Evolutionary conservation across 768 basidiomycete genomes (phyloP), one percentile per base, ranked within the genome.

Genomic region (Phylloporus arenicola): DNA sequence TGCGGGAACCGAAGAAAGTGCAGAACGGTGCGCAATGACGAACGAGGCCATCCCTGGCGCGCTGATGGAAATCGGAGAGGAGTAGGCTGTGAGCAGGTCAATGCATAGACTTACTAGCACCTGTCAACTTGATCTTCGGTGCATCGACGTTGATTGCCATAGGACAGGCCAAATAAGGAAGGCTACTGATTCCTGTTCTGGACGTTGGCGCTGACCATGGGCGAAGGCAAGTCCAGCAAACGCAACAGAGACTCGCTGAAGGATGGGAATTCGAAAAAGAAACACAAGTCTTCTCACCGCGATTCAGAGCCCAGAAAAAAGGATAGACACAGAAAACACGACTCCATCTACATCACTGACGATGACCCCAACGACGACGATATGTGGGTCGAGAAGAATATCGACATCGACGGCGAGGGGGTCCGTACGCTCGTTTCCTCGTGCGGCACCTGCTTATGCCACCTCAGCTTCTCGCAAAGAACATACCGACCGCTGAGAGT

Each of bases 341-440:
- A 79, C 46, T 65, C 71, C 33, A 53, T 63, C 19, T 54, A 60
- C 47, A 72, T 81, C 30, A 72, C 78, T 0, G 90, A 90, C 63
- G 88, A 92, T 58, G 86, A 92, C 61, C 75, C 77, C 14, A 73
- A 81, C 53, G 84, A 82, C 62, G 82, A 84, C 16, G 83, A 83
- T 48, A 78, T 90, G 72, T 93, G 92, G 92, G 78, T 84, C 20
- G 92, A 92, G 72, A 91, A 89, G 74, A 88, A 89, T 57, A 82
- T 91, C 33, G 83, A 83, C 61, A 78, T 83, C 71, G 85, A 85
- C 46, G 83, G 86, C 16, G 85, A 88, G 67, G 73, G 75, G 63
- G 88, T 90, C 64, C 57, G 82, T 76, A 7, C 20, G 2, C 12
- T n/a, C 16, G 0, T 29, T 25, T 27, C 4, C 17, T 51, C 27